Percentiles rank a stretch among this genome's conserved stretches.
Evolutionary conservation across 768 basidiomycete species (phyloP).

Genomic region (Serendipita sp.): DNA sequence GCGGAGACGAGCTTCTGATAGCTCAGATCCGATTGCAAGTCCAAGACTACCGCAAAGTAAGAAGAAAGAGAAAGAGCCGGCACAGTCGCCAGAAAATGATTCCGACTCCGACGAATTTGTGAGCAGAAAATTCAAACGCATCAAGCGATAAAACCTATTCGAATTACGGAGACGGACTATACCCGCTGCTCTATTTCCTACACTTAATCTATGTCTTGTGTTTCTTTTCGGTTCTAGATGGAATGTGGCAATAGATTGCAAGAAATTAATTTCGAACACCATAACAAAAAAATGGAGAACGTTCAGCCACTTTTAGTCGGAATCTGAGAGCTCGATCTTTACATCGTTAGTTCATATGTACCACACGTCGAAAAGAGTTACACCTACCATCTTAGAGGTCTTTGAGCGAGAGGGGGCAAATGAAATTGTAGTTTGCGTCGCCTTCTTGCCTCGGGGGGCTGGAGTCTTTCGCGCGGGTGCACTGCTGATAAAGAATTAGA

Average conservation of each 20-base stretch:
- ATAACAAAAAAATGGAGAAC: background rate
- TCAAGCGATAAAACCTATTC: background rate
- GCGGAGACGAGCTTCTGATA: background rate
- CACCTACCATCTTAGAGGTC: background rate
- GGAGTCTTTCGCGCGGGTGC: constrained; percentile 33
- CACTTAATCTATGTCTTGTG: too few species aligned
- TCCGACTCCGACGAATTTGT: background rate
- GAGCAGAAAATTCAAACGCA: background rate
- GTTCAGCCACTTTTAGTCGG: background rate
- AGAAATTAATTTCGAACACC: background rate
- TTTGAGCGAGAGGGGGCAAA: constrained; percentile 38
- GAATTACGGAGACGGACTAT: background rate
- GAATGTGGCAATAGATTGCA: background rate
- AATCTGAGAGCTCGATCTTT: background rate
- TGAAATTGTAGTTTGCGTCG: constrained; percentile 39
- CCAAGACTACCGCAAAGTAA: background rate
- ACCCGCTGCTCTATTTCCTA: too few species aligned
- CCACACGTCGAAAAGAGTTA: background rate
- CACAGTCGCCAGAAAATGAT: background rate
- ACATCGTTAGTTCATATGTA: background rate
- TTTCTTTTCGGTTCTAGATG: background rate
- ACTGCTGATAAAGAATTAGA: background rate
- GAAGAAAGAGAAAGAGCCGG: background rate
- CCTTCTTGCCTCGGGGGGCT: constrained; percentile 16
- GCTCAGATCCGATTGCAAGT: background rate